Conservation (phyloP, 805 yeast species). For the Maudiozyma pseudohumilis region DNA sequence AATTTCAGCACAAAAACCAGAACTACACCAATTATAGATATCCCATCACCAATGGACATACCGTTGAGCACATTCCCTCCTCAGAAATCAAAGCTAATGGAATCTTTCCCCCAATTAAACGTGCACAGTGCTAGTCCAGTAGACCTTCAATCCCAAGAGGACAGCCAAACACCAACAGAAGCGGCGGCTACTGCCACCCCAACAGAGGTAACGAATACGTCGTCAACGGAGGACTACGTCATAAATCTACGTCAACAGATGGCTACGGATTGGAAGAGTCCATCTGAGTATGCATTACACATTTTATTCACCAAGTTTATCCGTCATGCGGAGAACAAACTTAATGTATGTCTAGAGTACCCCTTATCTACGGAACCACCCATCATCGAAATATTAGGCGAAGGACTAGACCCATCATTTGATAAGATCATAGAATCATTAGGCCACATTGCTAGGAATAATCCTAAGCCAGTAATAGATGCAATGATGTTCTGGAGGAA, state of each 20-base stretch:
- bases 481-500: constrained; percentile 98
- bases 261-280: constrained; percentile 53
- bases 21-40: constrained; percentile 11
- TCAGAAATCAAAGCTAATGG: neutral
- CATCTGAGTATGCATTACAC: constrained; percentile 87
- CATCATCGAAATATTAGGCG: constrained; percentile 64
- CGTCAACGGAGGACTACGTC: constrained; percentile 20
- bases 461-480: constrained; percentile 93
- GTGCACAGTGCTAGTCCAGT: neutral
- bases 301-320: constrained; percentile 93
- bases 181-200: constrained; percentile 4
- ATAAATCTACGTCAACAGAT: constrained; percentile 29
- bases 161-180: constrained; percentile 1
- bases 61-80: constrained; percentile 2
- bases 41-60: constrained; percentile 12
- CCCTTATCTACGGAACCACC: constrained; percentile 66
- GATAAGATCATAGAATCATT: constrained; percentile 78
- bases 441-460: constrained; percentile 81
- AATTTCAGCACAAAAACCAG: constrained; percentile 2
- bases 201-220: constrained; percentile 9
- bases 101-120: neutral
- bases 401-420: constrained; percentile 77
- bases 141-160: neutral
- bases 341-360: constrained; percentile 57
- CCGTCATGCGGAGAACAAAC: constrained; percentile 81